Percentiles rank a stretch among this genome's conserved stretches.
phyloP scores from a whole-genome alignment of 495 filamentous ascomycete genomes.

The Tuber brumale region DNA sequence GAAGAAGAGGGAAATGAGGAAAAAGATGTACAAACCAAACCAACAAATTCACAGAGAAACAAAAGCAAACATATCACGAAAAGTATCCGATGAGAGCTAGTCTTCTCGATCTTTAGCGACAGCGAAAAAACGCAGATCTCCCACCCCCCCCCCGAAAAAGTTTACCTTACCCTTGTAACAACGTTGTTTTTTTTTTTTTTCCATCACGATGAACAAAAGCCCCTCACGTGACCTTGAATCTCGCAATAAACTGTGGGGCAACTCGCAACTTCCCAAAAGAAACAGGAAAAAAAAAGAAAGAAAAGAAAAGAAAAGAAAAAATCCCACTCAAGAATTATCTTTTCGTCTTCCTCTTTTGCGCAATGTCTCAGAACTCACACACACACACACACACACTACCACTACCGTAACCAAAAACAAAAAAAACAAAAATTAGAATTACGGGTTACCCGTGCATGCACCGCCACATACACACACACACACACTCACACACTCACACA shows the following conservation, averaged over 20 bases:
- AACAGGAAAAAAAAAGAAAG: not conserved
- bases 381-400: no score
- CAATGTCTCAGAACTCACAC: slow-evolving; percentile 3
- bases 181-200: not conserved
- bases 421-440: not conserved
- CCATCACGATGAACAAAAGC: not conserved
- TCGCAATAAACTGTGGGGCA: not conserved
- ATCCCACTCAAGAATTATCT: not conserved
- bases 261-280: not conserved
- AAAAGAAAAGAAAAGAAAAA: not conserved
- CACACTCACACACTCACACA: no score
- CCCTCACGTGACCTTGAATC: not conserved
- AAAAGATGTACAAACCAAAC: not conserved
- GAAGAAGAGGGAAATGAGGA: not conserved
- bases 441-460: not conserved
- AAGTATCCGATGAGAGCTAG: not conserved
- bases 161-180: not conserved
- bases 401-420: no score
- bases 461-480: not conserved
- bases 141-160: not conserved
- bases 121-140: not conserved
- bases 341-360: not conserved
- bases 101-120: not conserved
- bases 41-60: not conserved
- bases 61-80: not conserved